Evolutionary conservation across 257 asterid genomes (phyloP), one percentile per base, ranked within the genome.

Genomic region (Solanum tacnaense): DNA sequence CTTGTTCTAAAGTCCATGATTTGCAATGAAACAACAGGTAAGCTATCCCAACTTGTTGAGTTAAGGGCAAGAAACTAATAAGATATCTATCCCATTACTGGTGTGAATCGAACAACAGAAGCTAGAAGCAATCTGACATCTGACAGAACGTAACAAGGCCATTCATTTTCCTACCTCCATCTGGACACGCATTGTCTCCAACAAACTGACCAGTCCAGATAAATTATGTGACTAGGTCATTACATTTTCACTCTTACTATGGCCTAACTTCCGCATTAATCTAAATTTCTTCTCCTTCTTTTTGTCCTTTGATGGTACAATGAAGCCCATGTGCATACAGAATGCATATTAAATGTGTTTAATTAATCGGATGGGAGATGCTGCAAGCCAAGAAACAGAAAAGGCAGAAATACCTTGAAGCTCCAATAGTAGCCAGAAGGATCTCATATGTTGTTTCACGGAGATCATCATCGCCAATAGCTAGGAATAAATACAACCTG

Each of bases 151-250:
- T n/a, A 76, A 76, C 13, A 76, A 38, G 84, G 23, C n/a, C 84
- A 38, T 12, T 20, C 18, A 38, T 23, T 20, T 32, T 34, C 31
- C 71, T 92, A 97, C 99, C 99, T 97, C 98, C 98, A 97, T 97
- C 91, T 97, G 98, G 74, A 96, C 97, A 58, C 98, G 99, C 99
- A 97, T 93, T 21, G 98, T 94, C 94, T 97, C 99, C 92, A 97
- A 91, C 84, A 97, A 93, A 76, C 98, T 94, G 91, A 96, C 97
- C 84, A 97, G 92, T 84, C 99, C 98, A 91, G 95, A 91, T 82
- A 94, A 88, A 86, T 94, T 89, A 75, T 94, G 94, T 41, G 94
- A 90, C 88, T 93, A 97, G 18, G 89, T 87, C 56, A 74, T 93
- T 58, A 87, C 93, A 83, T 90, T 90, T 83, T 93, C 98, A 81